Base-by-base conservation (phyloP, 306 rosid genomes). In the Notholithocarpus densiflorus region DNA sequence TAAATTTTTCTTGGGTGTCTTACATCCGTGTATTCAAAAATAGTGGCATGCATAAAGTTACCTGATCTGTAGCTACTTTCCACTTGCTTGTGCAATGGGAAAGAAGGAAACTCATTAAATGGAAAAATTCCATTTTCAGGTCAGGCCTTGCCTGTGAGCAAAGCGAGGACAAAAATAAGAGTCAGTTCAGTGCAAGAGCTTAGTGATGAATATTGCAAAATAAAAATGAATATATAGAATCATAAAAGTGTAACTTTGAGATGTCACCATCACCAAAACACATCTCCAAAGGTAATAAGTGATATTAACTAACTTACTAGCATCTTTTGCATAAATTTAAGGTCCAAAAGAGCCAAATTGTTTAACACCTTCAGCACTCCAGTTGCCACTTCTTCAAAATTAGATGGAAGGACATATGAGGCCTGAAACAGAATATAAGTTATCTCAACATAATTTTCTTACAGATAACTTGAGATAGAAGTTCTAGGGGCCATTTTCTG, bases 301-400 rank as follows among this genome's bases (percentile, higher is more conserved):
- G 23, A 73, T 85, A 78, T 71, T 57, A 68, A 80, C 26, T 78
- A 80, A 87, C 91, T 80, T 76, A 95, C 98, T 54, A 95, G 96
- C 98, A 90, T 91, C 83, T 79, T 85, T 88, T 95, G 98, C 90
- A 95, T 79, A 81, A 92, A 95, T 76, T 88, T 88, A 51, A 91
- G 92, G 90, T 95, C 96, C 97, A 95, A 80, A 74, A 89, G 87
- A 64, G 98, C 98, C 85, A 95, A 91, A 77, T 95, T 92, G 80
- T 95, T 95, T 84, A 95, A 81, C 87, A 95, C 98, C 90, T 95
- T 95, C 85, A 95, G 87, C 60, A 95, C 97, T 85, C 98, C 97
- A 72, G 95, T 81, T 52, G 98, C 98, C 79, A 90, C 98, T 89
- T 95, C 98, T 84, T 95, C 98, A 90, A 95, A 95, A 91, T 95